Base-by-base conservation (phyloP, 495 filamentous ascomycete species). In the Chaetomidium leptoderma region DNA sequence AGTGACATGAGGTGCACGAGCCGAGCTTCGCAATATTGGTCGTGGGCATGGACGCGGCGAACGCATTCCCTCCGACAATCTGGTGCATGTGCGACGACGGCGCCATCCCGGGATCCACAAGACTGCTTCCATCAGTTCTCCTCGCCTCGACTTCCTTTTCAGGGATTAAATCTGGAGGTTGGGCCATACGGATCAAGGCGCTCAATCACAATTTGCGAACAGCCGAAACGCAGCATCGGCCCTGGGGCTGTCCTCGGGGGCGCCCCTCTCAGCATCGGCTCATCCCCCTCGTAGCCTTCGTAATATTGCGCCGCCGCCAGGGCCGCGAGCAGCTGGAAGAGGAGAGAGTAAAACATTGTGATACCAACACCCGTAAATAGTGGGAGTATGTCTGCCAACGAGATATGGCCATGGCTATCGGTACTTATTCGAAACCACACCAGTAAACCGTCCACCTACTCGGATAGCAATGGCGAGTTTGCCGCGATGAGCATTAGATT, bases 1-100 rank as follows among this genome's bases (percentile, higher is more conserved):
- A 36, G 14, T 50, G 30, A 32, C 47, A 50, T 4, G 47, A 36
- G 2, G 47, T 50, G 30, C 47, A 72, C 5, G 35, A 29, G 26
- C 14, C 50, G 10, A 27, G 36, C 24, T 53, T 17, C 4, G 35
- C 10, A 16, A 53, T 30, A 6, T 53, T 36, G 33, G 19, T 35
- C 5, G 8, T 6, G n/a, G 36, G 30, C 50, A 53, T 53, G 2
- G 50, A 17, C 6, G 50, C 50, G 13, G 23, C 27, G 36, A 53
- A 53, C 2, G 50, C 35, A n/a, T 53, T 42, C 4, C 50, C 50
- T 29, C 50, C 50, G 0, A 42, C 50, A 13, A 53, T 30, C 23
- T 43, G 37, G 24, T 53, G 50, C 16, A 53, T 40, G 27, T 53
- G 50, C 13, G 50, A 30, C 3, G 50, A 40, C n/a, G 35, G 50